Evolutionary conservation across 352 stramenopile species (phyloP).

Genomic region (Aphanomyces cochlioides): DNA sequence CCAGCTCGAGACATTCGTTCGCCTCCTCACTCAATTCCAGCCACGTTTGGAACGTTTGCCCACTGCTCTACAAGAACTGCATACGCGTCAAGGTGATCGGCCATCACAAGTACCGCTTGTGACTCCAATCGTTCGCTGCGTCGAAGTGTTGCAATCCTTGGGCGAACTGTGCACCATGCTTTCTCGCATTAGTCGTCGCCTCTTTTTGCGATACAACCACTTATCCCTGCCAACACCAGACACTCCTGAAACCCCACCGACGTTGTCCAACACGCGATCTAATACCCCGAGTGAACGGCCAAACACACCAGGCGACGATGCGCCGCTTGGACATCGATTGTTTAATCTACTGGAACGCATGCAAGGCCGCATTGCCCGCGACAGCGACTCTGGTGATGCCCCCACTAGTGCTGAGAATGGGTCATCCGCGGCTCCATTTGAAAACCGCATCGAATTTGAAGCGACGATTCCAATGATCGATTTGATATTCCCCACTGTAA

Average conservation of each 20-base stretch:
- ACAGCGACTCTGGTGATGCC: too few species aligned
- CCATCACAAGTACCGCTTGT: slow-evolving; percentile 28
- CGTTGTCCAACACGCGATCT: background rate
- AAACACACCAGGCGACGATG: background rate
- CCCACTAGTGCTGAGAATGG: background rate
- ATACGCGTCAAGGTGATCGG: slow-evolving; percentile 9
- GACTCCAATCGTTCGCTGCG: slow-evolving; percentile 39
- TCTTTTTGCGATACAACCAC: slow-evolving; percentile 20
- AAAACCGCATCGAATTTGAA: slow-evolving; percentile 26
- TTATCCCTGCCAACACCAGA: background rate
- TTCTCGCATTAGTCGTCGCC: slow-evolving; percentile 23
- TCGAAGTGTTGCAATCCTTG: slow-evolving; percentile 54
- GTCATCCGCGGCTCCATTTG: background rate
- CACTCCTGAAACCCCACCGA: background rate
- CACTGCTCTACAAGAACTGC: slow-evolving; percentile 42
- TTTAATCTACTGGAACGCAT: background rate
- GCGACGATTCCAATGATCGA: slow-evolving; percentile 24
- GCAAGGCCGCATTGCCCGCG: background rate
- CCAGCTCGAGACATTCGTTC: slow-evolving; percentile 49
- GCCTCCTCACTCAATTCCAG: slow-evolving; percentile 48
- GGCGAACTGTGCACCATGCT: slow-evolving; percentile 52
- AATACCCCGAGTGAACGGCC: background rate
- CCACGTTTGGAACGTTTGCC: slow-evolving; percentile 46
- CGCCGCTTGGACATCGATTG: background rate
- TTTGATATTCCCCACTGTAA: slow-evolving; percentile 6